These are phyloP conservation scores for Aspergillus sp. DNA, from an alignment of 2,329 filamentous ascomycete species.

Conservation along the genomic window DNA sequence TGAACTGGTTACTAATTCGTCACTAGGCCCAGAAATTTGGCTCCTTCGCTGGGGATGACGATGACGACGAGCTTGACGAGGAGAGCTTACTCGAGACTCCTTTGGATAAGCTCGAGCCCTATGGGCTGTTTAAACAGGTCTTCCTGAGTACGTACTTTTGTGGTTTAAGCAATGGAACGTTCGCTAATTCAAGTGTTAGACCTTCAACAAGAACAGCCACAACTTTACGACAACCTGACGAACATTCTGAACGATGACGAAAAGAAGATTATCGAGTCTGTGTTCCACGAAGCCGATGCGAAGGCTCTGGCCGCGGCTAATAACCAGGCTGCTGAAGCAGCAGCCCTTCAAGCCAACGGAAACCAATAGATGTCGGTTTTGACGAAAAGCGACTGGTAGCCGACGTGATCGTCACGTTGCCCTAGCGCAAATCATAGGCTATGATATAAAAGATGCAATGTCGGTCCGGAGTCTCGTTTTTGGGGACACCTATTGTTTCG, in stretches of 20 bases:
- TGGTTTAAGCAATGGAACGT: constrained; percentile 7
- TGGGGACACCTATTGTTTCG: constrained; percentile 14
- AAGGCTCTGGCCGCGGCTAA: constrained; percentile 47
- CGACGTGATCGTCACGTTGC: constrained; percentile 22
- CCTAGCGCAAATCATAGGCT: constrained; percentile 11
- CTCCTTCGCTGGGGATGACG: constrained; percentile 70
- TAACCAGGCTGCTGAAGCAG: constrained; percentile 37
- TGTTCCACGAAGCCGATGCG: constrained; percentile 69
- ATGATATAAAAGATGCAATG: constrained; percentile 21
- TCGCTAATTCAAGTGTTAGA: constrained; percentile 52
- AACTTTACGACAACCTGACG: constrained; percentile 79
- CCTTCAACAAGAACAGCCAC: constrained; percentile 86
- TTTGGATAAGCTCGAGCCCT: constrained; percentile 92
- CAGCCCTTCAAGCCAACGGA: constrained; percentile 36
- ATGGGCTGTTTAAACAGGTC: constrained; percentile 80
- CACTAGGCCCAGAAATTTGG: constrained; percentile 77
- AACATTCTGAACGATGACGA: constrained; percentile 77
- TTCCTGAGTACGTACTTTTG: constrained; percentile 68
- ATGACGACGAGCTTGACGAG: constrained; percentile 90
- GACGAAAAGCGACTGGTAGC: constrained; percentile 15
- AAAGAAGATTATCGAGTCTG: constrained; percentile 74
- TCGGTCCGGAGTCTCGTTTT: constrained; percentile 15
- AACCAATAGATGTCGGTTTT: constrained; percentile 27
- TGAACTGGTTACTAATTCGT: constrained; percentile 14
- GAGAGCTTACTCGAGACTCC: constrained; percentile 90